A percentile compares a stretch with the other conserved stretches of the same genome.
Evolutionary conservation across 2,329 filamentous ascomycete genomes (phyloP).

Genomic region (Beauveria rudraprayagi): DNA sequence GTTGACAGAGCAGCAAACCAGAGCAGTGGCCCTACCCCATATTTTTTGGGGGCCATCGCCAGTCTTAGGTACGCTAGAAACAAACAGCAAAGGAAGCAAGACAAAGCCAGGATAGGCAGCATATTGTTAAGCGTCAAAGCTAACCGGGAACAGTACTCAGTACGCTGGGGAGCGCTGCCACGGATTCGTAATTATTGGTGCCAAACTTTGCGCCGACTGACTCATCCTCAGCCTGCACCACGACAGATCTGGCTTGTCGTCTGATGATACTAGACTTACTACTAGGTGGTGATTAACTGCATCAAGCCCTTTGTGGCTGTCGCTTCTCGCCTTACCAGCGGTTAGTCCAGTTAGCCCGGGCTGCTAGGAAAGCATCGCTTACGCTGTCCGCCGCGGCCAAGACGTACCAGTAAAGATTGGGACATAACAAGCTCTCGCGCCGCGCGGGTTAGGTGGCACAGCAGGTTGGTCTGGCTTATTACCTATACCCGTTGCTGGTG

Average conservation of each 20-base stretch:
- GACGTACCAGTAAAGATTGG: too few species aligned
- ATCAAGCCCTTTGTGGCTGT: neutral
- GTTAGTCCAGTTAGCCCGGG: too few species aligned
- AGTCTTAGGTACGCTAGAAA: neutral
- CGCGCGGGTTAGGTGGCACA: neutral
- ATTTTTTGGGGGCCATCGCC: slow-evolving; percentile 5
- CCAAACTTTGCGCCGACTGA: neutral
- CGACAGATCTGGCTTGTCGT: too few species aligned
- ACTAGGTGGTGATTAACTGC: too few species aligned
- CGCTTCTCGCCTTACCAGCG: too few species aligned
- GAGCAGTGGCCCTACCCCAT: neutral
- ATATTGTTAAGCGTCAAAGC: neutral
- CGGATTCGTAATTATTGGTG: too few species aligned
- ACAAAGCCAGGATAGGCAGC: neutral
- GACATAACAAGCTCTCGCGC: neutral
- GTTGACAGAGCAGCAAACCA: neutral
- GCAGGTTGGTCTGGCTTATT: neutral
- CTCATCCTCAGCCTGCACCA: neutral
- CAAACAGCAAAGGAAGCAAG: neutral
- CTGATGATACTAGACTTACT: neutral
- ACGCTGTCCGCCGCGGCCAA: too few species aligned
- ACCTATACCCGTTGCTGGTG: neutral
- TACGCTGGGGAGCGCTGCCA: neutral
- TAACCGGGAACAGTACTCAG: neutral
- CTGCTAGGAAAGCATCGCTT: too few species aligned